A percentile compares a stretch with the other conserved stretches of the same genome.
Evolutionary conservation across 2,329 filamentous ascomycete genomes (phyloP).

Genomic region (Malbranchea cinnamomea): DNA sequence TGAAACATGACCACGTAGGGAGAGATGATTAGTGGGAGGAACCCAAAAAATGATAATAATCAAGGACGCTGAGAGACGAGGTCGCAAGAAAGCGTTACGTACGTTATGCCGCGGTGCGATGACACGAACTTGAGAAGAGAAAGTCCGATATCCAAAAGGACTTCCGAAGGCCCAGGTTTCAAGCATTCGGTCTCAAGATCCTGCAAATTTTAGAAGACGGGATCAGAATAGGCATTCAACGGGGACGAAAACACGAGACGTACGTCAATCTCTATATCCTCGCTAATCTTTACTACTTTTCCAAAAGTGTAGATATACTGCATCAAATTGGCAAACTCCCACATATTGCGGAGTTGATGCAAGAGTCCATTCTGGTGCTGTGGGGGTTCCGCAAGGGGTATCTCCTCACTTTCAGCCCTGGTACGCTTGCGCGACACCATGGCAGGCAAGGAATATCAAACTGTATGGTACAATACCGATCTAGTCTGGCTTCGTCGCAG

Average conservation of each 20-base stretch:
- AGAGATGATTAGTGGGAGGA: constrained; percentile 1
- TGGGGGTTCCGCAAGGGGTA: constrained; percentile 18
- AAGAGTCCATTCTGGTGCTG: constrained; percentile 34
- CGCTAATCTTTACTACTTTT: constrained; percentile 74
- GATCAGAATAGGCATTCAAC: background rate
- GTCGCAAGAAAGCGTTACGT: constrained; percentile 25
- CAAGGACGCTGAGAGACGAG: background rate
- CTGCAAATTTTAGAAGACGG: constrained; percentile 35
- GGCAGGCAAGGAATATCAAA: no score
- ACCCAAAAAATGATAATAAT: background rate
- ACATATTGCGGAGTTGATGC: constrained; percentile 66
- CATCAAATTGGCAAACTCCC: constrained; percentile 87
- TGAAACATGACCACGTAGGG: constrained; percentile 10
- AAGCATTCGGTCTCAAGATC: constrained; percentile 80
- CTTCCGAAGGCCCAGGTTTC: constrained; percentile 54
- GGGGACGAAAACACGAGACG: constrained; percentile 12
- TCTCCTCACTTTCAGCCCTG: constrained; percentile 40
- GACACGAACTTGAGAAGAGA: constrained; percentile 84
- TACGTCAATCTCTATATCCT: constrained; percentile 83
- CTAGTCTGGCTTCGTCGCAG: no score
- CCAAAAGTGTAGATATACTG: constrained; percentile 93
- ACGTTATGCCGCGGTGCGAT: constrained; percentile 85
- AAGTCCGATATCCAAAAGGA: constrained; percentile 68
- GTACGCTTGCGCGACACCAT: constrained; percentile 43
- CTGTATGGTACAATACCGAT: no score